A percentile compares a stretch with the other conserved stretches of the same genome.
Conservation (phyloP, 305 asterid species). For the Fraxinus angustifolia region DNA sequence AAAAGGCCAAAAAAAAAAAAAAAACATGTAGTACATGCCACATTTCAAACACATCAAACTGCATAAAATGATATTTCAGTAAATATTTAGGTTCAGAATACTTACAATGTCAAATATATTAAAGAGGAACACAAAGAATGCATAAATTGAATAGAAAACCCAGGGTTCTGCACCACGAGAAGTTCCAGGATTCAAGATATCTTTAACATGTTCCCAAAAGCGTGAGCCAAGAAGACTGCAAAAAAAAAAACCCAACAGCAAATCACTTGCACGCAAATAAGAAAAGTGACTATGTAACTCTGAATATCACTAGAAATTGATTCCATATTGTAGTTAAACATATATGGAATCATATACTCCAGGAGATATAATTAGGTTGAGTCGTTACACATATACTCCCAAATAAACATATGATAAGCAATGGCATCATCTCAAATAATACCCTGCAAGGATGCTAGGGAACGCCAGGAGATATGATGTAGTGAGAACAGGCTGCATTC, state of each 20-base stretch:
- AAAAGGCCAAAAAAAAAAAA: no score
- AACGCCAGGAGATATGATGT: slow-evolving; percentile 94
- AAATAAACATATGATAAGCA: not conserved
- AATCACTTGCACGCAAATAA: not conserved
- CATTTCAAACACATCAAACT: not conserved
- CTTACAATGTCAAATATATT: slow-evolving; percentile 97
- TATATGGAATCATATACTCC: not conserved
- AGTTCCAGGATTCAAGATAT: slow-evolving; percentile 75
- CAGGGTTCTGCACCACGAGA: slow-evolving; percentile 81
- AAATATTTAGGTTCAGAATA: slow-evolving; percentile 22
- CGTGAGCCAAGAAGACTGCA: slow-evolving; percentile 73
- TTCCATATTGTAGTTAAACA: not conserved
- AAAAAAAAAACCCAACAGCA: slow-evolving; percentile 4
- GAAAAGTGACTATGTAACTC: not conserved
- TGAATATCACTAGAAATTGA: not conserved
- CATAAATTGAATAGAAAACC: slow-evolving; percentile 82
- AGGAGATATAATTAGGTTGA: not conserved
- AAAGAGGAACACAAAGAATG: slow-evolving; percentile 80
- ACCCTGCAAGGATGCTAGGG: slow-evolving; percentile 90
- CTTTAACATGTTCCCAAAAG: slow-evolving; percentile 66
- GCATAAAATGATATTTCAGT: not conserved
- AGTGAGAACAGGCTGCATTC: slow-evolving; percentile 98
- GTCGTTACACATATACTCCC: not conserved
- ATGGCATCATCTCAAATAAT: not conserved
- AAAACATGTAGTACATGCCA: not conserved